Conservation (phyloP, 169 alveolate species). For the Plasmodium relictum region DNA sequence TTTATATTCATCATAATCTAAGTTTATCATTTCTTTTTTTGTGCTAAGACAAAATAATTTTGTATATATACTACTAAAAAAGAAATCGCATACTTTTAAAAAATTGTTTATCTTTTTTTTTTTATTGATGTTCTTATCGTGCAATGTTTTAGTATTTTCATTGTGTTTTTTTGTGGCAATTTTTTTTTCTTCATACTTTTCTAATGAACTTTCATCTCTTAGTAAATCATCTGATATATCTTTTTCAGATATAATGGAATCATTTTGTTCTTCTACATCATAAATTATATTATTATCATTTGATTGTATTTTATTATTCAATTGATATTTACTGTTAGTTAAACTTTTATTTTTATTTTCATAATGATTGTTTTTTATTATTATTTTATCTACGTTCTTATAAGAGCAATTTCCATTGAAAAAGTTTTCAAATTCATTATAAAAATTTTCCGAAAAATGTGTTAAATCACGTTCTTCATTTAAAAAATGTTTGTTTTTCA, state of each 20-base stretch:
- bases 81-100: slow-evolving; percentile 23
- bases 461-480: neutral
- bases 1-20: slow-evolving; percentile 58
- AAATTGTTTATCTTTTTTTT: slow-evolving; percentile 12
- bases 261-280: neutral
- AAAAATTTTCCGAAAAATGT: slow-evolving; percentile 7
- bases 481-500: neutral
- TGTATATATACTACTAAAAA: slow-evolving; percentile 20
- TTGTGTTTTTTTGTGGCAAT: neutral
- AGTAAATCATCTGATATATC: neutral
- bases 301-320: neutral
- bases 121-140: neutral
- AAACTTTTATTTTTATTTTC: neutral
- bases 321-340: too few relatives aligned
- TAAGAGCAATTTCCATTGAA: neutral
- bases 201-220: neutral
- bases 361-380: neutral
- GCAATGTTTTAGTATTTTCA: neutral
- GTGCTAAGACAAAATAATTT: slow-evolving; percentile 20
- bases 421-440: slow-evolving; percentile 5
- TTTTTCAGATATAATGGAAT: neutral
- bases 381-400: too few relatives aligned
- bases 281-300: neutral
- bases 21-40: slow-evolving; percentile 13
- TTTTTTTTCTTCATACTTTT: neutral